Evolutionary conservation across 2,329 filamentous ascomycete genomes (phyloP).

Genomic region (Pseudocercospora eumusae): DNA sequence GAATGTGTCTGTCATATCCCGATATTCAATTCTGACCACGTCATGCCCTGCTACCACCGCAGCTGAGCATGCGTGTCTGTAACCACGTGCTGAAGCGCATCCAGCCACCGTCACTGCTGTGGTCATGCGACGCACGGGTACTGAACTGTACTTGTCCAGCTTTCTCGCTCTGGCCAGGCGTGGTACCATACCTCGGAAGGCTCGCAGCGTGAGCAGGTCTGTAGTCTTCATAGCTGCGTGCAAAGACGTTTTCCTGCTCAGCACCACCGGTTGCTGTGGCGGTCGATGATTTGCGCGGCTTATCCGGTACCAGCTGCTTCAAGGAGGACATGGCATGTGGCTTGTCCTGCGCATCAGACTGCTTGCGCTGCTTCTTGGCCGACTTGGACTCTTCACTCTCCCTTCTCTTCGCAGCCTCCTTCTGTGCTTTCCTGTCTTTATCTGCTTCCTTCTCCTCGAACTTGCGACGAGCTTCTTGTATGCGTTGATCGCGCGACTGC

Average conservation of each 20-base stretch:
- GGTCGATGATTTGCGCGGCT: slow-evolving; percentile 23
- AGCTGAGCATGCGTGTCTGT: slow-evolving; percentile 56
- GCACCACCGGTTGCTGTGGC: slow-evolving; percentile 22
- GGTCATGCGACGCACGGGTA: slow-evolving; percentile 9
- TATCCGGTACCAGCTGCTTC: slow-evolving; percentile 31
- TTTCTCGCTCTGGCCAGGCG: slow-evolving; percentile 34
- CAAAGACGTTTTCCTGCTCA: slow-evolving; percentile 21
- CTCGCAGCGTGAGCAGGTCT: slow-evolving; percentile 30
- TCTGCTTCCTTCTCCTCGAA: slow-evolving; percentile 62
- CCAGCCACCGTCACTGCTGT: slow-evolving; percentile 43
- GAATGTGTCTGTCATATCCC: background rate
- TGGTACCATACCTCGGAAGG: slow-evolving; percentile 31
- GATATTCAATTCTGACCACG: background rate
- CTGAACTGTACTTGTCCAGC: slow-evolving; percentile 19
- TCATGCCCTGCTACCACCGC: slow-evolving; percentile 36
- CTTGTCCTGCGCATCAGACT: slow-evolving; percentile 42
- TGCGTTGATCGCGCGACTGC: slow-evolving; percentile 56
- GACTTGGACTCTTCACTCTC: slow-evolving; percentile 26
- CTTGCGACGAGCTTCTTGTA: slow-evolving; percentile 58
- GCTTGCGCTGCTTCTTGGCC: slow-evolving; percentile 43
- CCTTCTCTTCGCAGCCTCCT: slow-evolving; percentile 52
- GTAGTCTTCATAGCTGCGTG: slow-evolving; percentile 32
- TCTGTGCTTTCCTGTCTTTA: slow-evolving; percentile 57
- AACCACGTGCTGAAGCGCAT: slow-evolving; percentile 60
- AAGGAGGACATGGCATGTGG: slow-evolving; percentile 35